Conservation (phyloP, 768 basidiomycete species). For the Hypsizygus marmoreus region DNA sequence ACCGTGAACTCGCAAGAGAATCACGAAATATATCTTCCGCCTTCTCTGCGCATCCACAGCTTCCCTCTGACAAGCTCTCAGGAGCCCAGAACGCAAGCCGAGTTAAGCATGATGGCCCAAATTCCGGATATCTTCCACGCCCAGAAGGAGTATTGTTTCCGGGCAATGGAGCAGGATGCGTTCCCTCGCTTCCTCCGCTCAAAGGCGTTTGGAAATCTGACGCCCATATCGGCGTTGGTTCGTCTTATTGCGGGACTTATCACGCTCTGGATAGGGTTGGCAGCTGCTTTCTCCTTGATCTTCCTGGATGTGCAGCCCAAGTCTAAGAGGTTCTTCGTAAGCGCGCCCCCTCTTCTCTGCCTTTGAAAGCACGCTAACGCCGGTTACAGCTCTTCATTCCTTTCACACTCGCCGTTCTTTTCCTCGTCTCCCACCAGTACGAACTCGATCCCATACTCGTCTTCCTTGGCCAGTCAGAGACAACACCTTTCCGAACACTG, state of each 20-base stretch:
- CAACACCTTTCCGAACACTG: conserved; percentile 94
- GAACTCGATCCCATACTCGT: conserved; percentile 96
- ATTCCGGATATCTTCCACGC: conserved; percentile 96
- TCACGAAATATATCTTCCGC: conserved; percentile 97
- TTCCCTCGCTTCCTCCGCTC: conserved; percentile 93
- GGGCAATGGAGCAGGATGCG: conserved; percentile 94
- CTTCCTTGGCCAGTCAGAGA: conserved; percentile 92
- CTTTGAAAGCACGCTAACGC: conserved; percentile 11
- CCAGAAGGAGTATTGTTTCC: conserved; percentile 97
- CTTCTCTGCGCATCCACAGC: conserved; percentile 84
- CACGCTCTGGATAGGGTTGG: conserved; percentile 92
- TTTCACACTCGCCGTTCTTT: conserved; percentile 85
- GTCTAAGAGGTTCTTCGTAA: conserved; percentile 90
- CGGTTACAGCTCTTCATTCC: conserved; percentile 84
- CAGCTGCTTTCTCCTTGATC: conserved; percentile 85
- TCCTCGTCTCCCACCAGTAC: conserved; percentile 94
- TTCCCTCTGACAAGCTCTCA: conserved; percentile 82
- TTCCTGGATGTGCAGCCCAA: conserved; percentile 94
- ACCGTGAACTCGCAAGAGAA: conserved; percentile 81
- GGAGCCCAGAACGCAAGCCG: conserved; percentile 69
- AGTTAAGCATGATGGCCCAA: conserved; percentile 79
- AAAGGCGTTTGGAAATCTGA: conserved; percentile 98
- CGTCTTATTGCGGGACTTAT: conserved; percentile 84
- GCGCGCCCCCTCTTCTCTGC: conserved; percentile 34
- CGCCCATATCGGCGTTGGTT: conserved; percentile 86